A percentile compares a stretch with the other conserved stretches of the same genome.
phyloP scores from a whole-genome alignment of 176 grass and related monocot species.

The Ensete glaucum region DNA sequence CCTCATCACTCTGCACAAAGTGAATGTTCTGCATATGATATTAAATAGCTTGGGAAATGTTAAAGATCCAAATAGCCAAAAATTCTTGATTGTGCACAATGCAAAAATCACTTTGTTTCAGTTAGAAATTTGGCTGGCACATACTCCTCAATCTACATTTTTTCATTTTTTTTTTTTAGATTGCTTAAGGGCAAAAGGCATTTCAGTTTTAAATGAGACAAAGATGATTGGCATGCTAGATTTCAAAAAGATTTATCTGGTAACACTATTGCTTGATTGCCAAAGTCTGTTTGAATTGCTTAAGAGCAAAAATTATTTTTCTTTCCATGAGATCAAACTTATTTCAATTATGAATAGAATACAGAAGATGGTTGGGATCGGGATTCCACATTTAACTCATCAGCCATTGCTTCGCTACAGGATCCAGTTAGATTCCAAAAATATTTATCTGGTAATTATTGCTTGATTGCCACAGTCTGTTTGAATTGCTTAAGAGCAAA shows the following conservation, averaged over 20 bases:
- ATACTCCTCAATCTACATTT: neutral
- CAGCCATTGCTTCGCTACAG: no score
- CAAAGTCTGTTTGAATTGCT: neutral
- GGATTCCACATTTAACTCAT: no score
- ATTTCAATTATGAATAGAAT: no score
- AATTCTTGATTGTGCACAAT: neutral
- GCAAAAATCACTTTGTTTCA: neutral
- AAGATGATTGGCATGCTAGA: no score
- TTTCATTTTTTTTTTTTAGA: neutral
- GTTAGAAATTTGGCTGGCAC: neutral
- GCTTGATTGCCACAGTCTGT: neutral
- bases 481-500: neutral
- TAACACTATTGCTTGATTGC: no score
- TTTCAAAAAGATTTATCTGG: no score
- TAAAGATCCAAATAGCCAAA: neutral
- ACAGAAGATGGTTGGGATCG: no score
- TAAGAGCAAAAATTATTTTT: no score
- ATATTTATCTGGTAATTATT: no score
- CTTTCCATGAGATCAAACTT: no score
- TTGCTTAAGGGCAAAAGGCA: neutral
- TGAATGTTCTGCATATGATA: neutral
- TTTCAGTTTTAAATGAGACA: no score
- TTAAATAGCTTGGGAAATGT: neutral
- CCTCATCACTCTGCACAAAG: neutral
- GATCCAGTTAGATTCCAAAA: no score